These are phyloP conservation scores for Salix exigua DNA, from an alignment of 345 rosid genomes.

Conservation along the genomic window DNA sequence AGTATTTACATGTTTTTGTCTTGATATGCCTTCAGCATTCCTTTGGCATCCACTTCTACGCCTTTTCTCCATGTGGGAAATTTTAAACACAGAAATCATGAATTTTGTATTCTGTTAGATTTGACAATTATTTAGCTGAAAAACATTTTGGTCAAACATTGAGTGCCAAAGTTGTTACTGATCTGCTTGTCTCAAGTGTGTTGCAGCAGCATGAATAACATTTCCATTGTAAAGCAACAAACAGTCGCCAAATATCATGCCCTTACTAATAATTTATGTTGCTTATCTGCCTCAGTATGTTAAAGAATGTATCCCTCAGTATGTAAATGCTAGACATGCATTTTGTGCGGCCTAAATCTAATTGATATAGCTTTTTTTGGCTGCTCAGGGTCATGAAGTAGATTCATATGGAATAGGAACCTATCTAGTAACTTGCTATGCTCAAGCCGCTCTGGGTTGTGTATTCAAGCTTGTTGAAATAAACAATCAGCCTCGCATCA, in stretches of 20 bases:
- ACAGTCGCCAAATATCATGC: neutral
- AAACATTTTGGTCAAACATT: neutral
- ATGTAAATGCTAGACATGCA: neutral
- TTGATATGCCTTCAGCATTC: neutral
- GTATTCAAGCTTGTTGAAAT: conserved; percentile 98
- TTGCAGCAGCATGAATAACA: neutral
- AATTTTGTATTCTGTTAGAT: neutral
- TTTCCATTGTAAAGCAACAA: neutral
- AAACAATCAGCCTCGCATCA: conserved; percentile 84
- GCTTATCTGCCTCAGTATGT: neutral
- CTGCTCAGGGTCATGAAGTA: conserved; percentile 79
- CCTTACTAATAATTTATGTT: neutral
- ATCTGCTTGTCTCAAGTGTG: neutral
- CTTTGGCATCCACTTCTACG: neutral
- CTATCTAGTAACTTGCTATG: conserved; percentile 83
- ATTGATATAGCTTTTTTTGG: neutral
- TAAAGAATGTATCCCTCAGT: neutral
- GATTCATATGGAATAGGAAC: conserved; percentile 95
- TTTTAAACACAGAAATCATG: neutral
- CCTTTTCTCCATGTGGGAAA: neutral
- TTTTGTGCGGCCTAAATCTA: neutral
- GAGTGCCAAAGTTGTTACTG: neutral
- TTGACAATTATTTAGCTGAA: neutral
- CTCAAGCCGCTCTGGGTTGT: conserved; percentile 94
- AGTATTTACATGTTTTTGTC: neutral